Conservation (phyloP, 352 stramenopile genomes). For the Phytophthora sp. region DNA sequence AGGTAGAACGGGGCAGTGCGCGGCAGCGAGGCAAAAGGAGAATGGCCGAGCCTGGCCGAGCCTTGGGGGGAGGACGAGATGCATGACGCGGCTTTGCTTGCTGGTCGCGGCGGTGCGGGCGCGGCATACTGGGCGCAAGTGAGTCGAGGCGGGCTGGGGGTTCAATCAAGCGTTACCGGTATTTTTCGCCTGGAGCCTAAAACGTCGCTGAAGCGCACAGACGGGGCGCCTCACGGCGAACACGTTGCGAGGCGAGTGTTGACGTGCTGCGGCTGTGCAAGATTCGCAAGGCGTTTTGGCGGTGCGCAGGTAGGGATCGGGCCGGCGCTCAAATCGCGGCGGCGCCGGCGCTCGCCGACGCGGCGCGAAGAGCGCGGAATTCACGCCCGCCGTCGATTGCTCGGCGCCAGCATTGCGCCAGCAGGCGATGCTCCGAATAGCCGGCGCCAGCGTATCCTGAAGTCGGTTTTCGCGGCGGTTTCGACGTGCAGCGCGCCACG, state of each 20-base stretch:
- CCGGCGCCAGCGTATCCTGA: constrained; percentile 2
- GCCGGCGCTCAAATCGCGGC: neutral
- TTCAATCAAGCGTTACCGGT: constrained; percentile 1
- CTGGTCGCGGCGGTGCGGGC: constrained; percentile 7
- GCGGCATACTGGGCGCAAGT: constrained; percentile 18
- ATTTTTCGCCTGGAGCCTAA: too few relatives aligned
- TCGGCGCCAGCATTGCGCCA: constrained; percentile 8
- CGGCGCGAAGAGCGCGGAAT: constrained; percentile 7
- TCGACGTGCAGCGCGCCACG: constrained; percentile 4
- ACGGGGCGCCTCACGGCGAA: constrained; percentile 9
- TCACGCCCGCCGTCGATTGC: constrained; percentile 1
- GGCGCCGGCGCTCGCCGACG: neutral
- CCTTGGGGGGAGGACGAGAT: constrained; percentile 17
- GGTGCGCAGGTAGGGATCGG: neutral
- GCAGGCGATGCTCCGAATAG: constrained; percentile 6
- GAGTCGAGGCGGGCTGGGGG: constrained; percentile 3
- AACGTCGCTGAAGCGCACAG: constrained; percentile 26
- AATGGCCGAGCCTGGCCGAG: constrained; percentile 15
- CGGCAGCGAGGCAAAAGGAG: constrained; percentile 32
- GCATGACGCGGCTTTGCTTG: constrained; percentile 12
- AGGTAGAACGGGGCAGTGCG: constrained; percentile 16
- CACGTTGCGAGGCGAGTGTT: constrained; percentile 25
- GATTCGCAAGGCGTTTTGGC: constrained; percentile 20
- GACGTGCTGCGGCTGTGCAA: constrained; percentile 21
- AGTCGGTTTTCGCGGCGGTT: constrained; percentile 10